A percentile compares a stretch with the other conserved stretches of the same genome.
These are phyloP conservation scores for Boletus semigastroideus DNA, from an alignment of 1,284 basidiomycete species.

Conservation along the genomic window DNA sequence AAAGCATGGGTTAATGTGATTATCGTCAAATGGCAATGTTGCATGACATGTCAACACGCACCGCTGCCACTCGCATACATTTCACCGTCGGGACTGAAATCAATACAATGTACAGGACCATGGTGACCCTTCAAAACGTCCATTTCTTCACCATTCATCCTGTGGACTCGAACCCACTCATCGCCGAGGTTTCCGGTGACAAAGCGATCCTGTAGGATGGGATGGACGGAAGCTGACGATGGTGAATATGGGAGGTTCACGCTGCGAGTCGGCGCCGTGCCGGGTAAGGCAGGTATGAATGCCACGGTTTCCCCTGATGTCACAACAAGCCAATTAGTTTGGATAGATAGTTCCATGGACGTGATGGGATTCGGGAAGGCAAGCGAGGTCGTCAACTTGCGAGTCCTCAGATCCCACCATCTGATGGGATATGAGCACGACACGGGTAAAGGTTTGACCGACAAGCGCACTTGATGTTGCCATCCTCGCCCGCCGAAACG, in stretches of 20 bases:
- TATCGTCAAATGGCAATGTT: slow-evolving; percentile 8
- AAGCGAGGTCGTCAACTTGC: slow-evolving; percentile 69
- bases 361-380: slow-evolving; percentile 81
- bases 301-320: slow-evolving; percentile 91
- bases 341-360: slow-evolving; percentile 89
- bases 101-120: slow-evolving; percentile 93
- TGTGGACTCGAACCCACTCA: slow-evolving; percentile 96
- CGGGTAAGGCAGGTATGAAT: slow-evolving; percentile 75
- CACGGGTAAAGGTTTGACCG: neutral
- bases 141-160: slow-evolving; percentile 84
- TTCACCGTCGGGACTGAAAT: slow-evolving; percentile 97
- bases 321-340: slow-evolving; percentile 84
- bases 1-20: slow-evolving; percentile 10
- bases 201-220: slow-evolving; percentile 84
- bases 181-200: slow-evolving; percentile 89
- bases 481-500: slow-evolving; percentile 91
- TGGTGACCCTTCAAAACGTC: slow-evolving; percentile 98
- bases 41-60: slow-evolving; percentile 40
- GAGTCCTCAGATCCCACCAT: slow-evolving; percentile 95
- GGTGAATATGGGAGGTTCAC: slow-evolving; percentile 79
- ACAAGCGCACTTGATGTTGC: slow-evolving; percentile 74
- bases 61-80: slow-evolving; percentile 96
- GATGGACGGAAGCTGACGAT: slow-evolving; percentile 92
- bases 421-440: slow-evolving; percentile 40
- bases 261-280: slow-evolving; percentile 56